A percentile compares a stretch with the other conserved stretches of the same genome.
Evolutionary conservation across 306 rosid genomes (phyloP).

Genomic region (Notholithocarpus densiflorus): DNA sequence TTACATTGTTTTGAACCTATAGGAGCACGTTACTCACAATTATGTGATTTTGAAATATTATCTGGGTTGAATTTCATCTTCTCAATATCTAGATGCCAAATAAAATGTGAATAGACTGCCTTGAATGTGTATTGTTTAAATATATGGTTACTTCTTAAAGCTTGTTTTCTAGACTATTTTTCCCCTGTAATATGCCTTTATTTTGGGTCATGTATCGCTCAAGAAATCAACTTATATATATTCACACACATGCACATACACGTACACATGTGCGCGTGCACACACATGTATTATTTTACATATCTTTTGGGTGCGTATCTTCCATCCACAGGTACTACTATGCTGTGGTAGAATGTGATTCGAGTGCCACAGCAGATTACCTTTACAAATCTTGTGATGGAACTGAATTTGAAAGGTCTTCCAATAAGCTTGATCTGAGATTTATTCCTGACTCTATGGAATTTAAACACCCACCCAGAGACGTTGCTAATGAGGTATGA

Average conservation of each 20-base stretch:
- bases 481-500: constrained; percentile 75
- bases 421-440: constrained; percentile 84
- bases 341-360: constrained; percentile 88
- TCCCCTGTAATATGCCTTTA: neutral
- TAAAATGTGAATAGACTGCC: neutral
- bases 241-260: no score
- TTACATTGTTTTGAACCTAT: neutral
- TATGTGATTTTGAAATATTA: neutral
- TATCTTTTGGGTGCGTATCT: neutral
- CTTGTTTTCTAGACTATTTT: neutral
- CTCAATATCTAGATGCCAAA: neutral
- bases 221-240: neutral
- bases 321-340: constrained; percentile 61
- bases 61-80: neutral
- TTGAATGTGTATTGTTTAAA: neutral
- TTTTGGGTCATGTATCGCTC: neutral
- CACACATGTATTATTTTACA: neutral
- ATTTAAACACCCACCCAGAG: constrained; percentile 65
- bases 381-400: constrained; percentile 83
- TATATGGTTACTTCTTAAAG: neutral
- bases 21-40: neutral
- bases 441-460: constrained; percentile 88
- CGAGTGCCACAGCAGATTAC: constrained; percentile 66
- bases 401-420: constrained; percentile 63
- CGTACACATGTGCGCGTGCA: no score